These are phyloP conservation scores for Colletotrichum falcatum DNA, from an alignment of 2,329 filamentous ascomycete species.

Conservation along the genomic window DNA sequence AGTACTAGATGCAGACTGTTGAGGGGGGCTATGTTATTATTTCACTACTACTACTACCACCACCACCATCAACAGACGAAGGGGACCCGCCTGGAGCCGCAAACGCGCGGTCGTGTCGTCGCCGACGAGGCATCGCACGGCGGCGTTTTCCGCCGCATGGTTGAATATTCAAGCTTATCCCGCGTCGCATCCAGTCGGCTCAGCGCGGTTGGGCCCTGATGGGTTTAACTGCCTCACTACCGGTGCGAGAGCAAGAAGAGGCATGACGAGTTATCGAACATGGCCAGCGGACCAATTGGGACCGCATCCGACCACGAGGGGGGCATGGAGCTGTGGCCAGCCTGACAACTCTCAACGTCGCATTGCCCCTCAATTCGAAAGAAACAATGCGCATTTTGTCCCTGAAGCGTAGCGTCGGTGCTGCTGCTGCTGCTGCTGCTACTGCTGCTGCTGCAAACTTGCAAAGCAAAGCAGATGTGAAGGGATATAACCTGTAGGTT, in stretches of 20 bases:
- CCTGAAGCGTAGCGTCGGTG: background rate
- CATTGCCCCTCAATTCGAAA: background rate
- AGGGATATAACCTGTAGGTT: background rate
- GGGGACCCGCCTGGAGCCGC: constrained; percentile 23
- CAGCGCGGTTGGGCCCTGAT: constrained; percentile 11
- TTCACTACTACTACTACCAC: no score
- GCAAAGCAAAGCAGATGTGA: no score
- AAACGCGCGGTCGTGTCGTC: constrained; percentile 1
- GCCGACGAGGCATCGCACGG: background rate
- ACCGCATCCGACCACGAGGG: background rate
- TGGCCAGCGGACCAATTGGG: background rate
- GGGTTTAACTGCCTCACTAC: background rate
- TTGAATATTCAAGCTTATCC: no score
- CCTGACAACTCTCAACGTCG: constrained; percentile 29
- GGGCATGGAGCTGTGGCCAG: no score
- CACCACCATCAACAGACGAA: background rate
- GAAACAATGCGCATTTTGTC: background rate
- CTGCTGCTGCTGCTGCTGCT: no score
- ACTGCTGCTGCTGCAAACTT: background rate
- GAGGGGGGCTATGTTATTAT: background rate
- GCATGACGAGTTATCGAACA: background rate
- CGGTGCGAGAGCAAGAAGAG: constrained; percentile 1
- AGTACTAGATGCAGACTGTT: background rate
- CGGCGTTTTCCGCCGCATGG: background rate
- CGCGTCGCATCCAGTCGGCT: constrained; percentile 16